Conservation (phyloP, 2,329 filamentous ascomycete species). For the Colletotrichum spaethianum region DNA sequence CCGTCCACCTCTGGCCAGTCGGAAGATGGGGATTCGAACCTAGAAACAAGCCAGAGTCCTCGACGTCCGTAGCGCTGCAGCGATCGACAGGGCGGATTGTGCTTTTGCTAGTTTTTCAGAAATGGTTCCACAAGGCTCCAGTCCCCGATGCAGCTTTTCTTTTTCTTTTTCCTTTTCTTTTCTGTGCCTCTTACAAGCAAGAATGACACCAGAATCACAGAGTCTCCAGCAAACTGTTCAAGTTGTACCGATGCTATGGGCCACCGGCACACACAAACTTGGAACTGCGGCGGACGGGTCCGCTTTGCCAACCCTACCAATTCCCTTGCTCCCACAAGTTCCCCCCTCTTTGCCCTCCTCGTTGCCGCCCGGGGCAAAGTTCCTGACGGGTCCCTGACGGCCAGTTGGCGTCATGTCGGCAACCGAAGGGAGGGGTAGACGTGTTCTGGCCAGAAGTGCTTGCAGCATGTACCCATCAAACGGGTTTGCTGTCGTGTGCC, state of each 20-base stretch:
- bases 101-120: slow-evolving; percentile 21
- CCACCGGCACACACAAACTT: not conserved
- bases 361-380: slow-evolving; percentile 6
- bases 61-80: slow-evolving; percentile 29
- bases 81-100: slow-evolving; percentile 37
- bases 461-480: slow-evolving; percentile 22
- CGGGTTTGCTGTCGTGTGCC: not conserved
- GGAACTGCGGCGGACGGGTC: slow-evolving; percentile 1
- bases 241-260: not conserved
- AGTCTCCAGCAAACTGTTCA: not conserved
- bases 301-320: slow-evolving; percentile 17
- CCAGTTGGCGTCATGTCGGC: slow-evolving; percentile 36
- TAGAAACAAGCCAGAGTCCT: slow-evolving; percentile 26
- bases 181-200: not conserved
- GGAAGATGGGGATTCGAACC: slow-evolving; percentile 24
- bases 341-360: slow-evolving; percentile 3
- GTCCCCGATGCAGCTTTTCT: slow-evolving; percentile 13
- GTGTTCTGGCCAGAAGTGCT: slow-evolving; percentile 35
- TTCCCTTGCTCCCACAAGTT: slow-evolving; percentile 7
- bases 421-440: slow-evolving; percentile 16
- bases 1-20: slow-evolving; percentile 23
- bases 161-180: not conserved
- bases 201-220: not conserved
- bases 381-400: slow-evolving; percentile 27
- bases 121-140: slow-evolving; percentile 35